Percentiles rank a stretch among this genome's conserved stretches.
These are phyloP conservation scores for Symbiotaphrina buchneri DNA, from an alignment of 495 filamentous ascomycete species.

Conservation along the genomic window DNA sequence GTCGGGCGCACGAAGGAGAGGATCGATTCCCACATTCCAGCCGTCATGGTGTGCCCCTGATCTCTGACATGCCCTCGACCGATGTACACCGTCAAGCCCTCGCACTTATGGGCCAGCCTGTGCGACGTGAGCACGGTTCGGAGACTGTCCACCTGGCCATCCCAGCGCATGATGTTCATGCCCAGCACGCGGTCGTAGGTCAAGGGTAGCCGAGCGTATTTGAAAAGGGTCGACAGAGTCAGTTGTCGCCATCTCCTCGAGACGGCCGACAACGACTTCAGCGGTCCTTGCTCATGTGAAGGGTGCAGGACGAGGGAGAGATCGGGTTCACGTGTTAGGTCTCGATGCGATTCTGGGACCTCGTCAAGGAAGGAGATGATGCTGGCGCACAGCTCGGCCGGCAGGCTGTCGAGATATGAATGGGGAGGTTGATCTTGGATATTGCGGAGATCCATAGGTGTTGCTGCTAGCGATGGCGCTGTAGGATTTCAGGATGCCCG, in stretches of 20 bases:
- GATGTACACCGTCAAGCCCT: neutral
- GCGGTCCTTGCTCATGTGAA: no score
- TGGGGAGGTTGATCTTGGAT: no score
- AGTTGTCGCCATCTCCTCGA: neutral
- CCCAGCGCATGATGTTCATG: no score
- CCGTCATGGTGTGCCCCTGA: neutral
- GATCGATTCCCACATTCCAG: neutral
- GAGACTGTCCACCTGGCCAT: no score
- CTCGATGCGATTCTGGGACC: no score
- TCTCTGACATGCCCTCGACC: no score
- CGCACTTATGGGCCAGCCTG: neutral
- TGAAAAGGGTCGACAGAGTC: neutral
- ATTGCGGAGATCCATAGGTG: no score
- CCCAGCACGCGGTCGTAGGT: neutral
- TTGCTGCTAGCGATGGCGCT: no score
- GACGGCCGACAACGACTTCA: neutral
- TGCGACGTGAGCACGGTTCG: neutral
- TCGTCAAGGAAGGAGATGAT: neutral
- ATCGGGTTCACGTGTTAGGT: no score
- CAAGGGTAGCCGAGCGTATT: neutral
- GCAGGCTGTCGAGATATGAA: neutral
- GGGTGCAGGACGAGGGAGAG: no score
- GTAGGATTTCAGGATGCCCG: no score
- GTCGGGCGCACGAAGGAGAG: conserved; percentile 12
- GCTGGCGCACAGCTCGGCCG: neutral